Base-by-base conservation (phyloP, 2,329 filamentous ascomycete species). In the Ceratocystis lukuohia region DNA sequence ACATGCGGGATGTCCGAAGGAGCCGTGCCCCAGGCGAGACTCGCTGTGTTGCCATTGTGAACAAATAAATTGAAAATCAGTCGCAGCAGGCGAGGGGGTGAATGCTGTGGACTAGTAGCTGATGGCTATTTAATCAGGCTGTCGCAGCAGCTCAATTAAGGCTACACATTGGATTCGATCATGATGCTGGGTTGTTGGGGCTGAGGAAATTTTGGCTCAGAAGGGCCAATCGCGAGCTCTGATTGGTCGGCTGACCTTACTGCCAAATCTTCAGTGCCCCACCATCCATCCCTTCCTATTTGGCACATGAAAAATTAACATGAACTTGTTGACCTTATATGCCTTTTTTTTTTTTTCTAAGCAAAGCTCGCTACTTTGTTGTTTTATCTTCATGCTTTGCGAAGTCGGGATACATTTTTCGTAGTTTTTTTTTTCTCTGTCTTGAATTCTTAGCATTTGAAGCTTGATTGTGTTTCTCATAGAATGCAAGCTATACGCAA, bases 1-100 rank as follows among this genome's bases (percentile, higher is more conserved):
- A 97, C 71, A 97, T 82, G 71, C 93, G 89, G 68, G 93, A 97
- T 68, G 86, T 84, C 75, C 93, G 87, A 73, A 97, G 82, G 71
- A 97, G 82, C 71, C 82, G 80, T 70, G 80, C 84, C 73, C 85
- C 85, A 67, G 85, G 84, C 70, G 84, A 85, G 72, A 85, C 71
- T 44, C 68, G 63, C 15, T 64, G 61, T 22, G 45, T 53, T 25
- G 65, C 67, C 69, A 70, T 68, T 30, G 61, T 46, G 15, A 62
- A 45, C 4, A 33, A 25, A 45, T 10, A 20, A 45, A 45, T 8
- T 15, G 28, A 8, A 17, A 37, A 33, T 15, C 4, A 8, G 15
- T 10, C 0, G 10, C 15, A 37, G n/a, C 17, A 8, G 15, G 6
- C 33, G 17, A 59, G 56, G 20, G 8, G 20, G 30, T 3, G 6